Evolutionary conservation across 179 eudicot genomes (phyloP).

Genomic region (Spinacia oleracea): DNA sequence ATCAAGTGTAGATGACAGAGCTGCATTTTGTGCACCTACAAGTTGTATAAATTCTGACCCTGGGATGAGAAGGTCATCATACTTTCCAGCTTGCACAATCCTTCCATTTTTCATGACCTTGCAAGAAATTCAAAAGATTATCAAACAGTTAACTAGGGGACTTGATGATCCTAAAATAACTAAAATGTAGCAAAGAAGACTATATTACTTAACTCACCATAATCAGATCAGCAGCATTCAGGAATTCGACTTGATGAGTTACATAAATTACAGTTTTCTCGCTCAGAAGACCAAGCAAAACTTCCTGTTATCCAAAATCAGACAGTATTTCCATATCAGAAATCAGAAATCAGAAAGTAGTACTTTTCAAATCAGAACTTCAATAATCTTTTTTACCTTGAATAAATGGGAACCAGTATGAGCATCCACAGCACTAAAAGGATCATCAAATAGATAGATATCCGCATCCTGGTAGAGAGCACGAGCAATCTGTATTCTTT

Average conservation of each 20-base stretch:
- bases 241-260: constrained; percentile 30
- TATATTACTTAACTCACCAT: constrained; percentile 8
- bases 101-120: constrained; percentile 28
- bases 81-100: constrained; percentile 17
- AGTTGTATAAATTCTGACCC: constrained; percentile 10
- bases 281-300: constrained; percentile 19
- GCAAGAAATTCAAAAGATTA: neutral
- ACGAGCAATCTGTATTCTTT: constrained; percentile 68
- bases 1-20: neutral
- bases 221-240: constrained; percentile 22
- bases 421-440: constrained; percentile 66
- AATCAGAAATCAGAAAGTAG: too few relatives aligned
- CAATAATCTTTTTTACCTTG: too few relatives aligned
- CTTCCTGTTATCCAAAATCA: constrained; percentile 18
- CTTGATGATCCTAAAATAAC: too few relatives aligned
- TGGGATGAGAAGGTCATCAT: constrained; percentile 4
- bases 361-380: too few relatives aligned
- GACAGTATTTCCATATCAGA: too few relatives aligned
- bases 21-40: constrained; percentile 1
- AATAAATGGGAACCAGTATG: constrained; percentile 62
- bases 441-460: constrained; percentile 64
- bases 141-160: too few relatives aligned
- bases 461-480: constrained; percentile 70
- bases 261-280: constrained; percentile 21
- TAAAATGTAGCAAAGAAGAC: too few relatives aligned